Evolutionary conservation across 305 asterid genomes (phyloP), one percentile per base, ranked within the genome.

Genomic region (Solanum hybrid): DNA sequence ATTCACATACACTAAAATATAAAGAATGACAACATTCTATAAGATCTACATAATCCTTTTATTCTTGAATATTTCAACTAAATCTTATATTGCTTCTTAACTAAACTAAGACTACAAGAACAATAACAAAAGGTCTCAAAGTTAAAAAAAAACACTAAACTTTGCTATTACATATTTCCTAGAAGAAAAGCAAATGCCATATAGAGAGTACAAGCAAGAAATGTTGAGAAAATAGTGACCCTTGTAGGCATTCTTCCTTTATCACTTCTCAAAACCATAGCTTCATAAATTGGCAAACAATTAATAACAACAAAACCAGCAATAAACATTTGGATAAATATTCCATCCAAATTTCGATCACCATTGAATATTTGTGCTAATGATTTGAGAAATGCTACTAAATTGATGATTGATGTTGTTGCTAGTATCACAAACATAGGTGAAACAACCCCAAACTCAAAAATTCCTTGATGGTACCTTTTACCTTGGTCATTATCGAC

Each of bases 401-500:
- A 85, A 57, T 93, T 97, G 92, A 96, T 73, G 39, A 93, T 91
- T 7, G 97, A 92, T 0, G 95, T 91, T 29, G 86, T 82, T 27
- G 94, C 92, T 14, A 96, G 32, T 5, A 95, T 94, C 27, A 94
- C 89, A 12, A 97, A 95, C 95, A 96, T 90, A 1, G 98, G 95
- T 2, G 99, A 96, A 1, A 89, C 29, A 9, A 93, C 90, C 34
- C 98, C 98, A 86, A 97, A 95, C 80, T 96, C 98, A 33, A 97
- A 96, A 0, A 91, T 68, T 22, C 96, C 97, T 89, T 93, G 90
- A 4, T 93, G 94, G 38, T 97, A 97, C 70, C 97, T 90, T 87
- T 93, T 94, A 80, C 94, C 89, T 89, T 92, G 96, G 26, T 95
- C 98, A 26, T 90, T 92, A n/a, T 96, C 99, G 82, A 94, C 91